Evolutionary conservation across 108 stramenopile species (phyloP).

Genomic region (Skeletonema costatum): DNA sequence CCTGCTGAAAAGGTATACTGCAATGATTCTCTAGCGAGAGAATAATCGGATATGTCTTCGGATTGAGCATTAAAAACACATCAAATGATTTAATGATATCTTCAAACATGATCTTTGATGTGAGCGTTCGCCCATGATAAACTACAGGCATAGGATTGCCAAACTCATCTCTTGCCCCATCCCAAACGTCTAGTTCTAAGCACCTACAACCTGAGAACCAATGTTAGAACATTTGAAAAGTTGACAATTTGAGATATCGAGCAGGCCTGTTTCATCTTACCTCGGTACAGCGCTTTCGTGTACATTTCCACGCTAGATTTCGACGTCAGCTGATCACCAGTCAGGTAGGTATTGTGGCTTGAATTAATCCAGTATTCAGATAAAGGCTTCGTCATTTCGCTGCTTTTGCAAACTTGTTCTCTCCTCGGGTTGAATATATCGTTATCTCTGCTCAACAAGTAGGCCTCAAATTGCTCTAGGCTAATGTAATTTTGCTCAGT

Average conservation of each 20-base stretch:
- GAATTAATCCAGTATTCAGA: constrained; percentile 94
- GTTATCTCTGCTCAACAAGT: constrained; percentile 64
- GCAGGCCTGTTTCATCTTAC: constrained; percentile 21
- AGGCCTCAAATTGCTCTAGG: constrained; percentile 70
- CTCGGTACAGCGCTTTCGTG: constrained; percentile 68
- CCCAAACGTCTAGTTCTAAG: constrained; percentile 98
- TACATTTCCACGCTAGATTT: constrained; percentile 87
- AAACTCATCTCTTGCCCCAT: constrained; percentile 64
- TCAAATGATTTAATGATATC: constrained; percentile 78
- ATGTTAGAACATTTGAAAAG: neutral
- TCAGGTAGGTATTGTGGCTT: constrained; percentile 96
- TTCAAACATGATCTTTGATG: constrained; percentile 89
- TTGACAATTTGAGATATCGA: neutral
- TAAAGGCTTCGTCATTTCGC: constrained; percentile 74
- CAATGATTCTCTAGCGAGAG: constrained; percentile 98
- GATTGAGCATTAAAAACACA: constrained; percentile 59
- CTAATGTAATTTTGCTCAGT: constrained; percentile 54
- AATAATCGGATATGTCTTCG: constrained; percentile 88
- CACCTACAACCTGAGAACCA: constrained; percentile 73
- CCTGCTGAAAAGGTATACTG: constrained; percentile 77
- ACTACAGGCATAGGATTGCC: constrained; percentile 76
- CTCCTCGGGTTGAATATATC: constrained; percentile 67
- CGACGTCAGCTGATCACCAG: constrained; percentile 91
- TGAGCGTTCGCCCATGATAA: constrained; percentile 95
- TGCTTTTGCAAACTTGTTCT: constrained; percentile 40